phyloP scores from a whole-genome alignment of 139 green algal species.

The Chlamydomonas incerta region DNA sequence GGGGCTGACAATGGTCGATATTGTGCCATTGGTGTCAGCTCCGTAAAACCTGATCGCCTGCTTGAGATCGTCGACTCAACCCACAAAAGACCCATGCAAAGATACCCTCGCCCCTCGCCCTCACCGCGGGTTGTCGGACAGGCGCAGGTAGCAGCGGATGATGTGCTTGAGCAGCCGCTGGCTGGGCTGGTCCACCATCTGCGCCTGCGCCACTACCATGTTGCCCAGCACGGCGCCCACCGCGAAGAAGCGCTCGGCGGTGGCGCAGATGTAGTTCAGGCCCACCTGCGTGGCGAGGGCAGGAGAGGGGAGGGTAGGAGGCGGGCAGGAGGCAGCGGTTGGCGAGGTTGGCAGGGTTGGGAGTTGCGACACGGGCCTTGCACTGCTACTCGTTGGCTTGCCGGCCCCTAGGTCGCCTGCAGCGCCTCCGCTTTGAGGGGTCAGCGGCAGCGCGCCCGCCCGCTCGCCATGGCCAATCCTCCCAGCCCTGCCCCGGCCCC shows the following conservation, averaged over 20 bases:
- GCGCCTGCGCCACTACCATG: constrained; percentile 89
- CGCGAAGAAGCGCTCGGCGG: constrained; percentile 98
- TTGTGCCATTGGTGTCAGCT: too few species aligned
- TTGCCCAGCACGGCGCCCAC: constrained; percentile 92
- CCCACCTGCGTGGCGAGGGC: constrained; percentile 72
- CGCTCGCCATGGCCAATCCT: too few species aligned
- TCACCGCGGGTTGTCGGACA: constrained; percentile 87
- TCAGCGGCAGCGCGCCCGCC: too few species aligned
- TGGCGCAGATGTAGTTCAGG: constrained; percentile 98
- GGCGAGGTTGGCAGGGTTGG: neutral
- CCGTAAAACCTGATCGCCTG: too few species aligned
- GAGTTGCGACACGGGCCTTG: too few species aligned
- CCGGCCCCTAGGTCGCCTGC: too few species aligned
- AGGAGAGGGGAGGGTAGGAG: neutral
- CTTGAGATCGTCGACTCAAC: too few species aligned
- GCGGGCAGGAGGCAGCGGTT: neutral
- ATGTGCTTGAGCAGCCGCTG: constrained; percentile 99
- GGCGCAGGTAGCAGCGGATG: constrained; percentile 97
- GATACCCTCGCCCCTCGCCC: too few species aligned
- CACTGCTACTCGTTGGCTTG: too few species aligned
- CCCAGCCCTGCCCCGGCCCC: neutral
- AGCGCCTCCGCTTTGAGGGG: too few species aligned
- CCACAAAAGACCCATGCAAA: too few species aligned
- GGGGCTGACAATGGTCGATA: too few species aligned
- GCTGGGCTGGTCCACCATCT: constrained; percentile 83